These are phyloP conservation scores for Lojkania enalia DNA, from an alignment of 2,329 filamentous ascomycete genomes.

Conservation along the genomic window DNA sequence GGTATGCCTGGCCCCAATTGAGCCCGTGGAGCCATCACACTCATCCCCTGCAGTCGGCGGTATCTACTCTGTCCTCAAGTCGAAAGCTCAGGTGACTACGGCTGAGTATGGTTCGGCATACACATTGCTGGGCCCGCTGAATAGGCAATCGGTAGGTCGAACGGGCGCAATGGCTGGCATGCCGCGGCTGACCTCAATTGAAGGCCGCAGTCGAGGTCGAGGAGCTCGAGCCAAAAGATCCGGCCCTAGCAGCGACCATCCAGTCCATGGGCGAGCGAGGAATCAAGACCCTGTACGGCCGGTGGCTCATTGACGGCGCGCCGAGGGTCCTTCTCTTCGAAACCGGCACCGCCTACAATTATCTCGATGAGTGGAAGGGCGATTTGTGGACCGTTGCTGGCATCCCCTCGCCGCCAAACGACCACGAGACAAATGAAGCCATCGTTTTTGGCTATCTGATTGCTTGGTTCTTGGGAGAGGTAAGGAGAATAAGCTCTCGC, in stretches of 20 bases:
- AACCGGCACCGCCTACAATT: slow-evolving; percentile 88
- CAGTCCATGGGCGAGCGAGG: slow-evolving; percentile 91
- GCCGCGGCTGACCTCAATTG: slow-evolving; percentile 23
- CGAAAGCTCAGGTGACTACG: slow-evolving; percentile 95
- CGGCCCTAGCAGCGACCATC: slow-evolving; percentile 79
- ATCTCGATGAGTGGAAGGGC: slow-evolving; percentile 93
- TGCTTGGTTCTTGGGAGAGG: slow-evolving; percentile 97
- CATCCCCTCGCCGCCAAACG: slow-evolving; percentile 88
- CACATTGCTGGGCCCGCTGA: slow-evolving; percentile 91
- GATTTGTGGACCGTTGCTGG: slow-evolving; percentile 92
- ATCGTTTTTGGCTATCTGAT: slow-evolving; percentile 97
- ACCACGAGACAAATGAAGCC: slow-evolving; percentile 95
- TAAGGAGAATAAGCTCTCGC: slow-evolving; percentile 52
- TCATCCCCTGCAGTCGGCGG: slow-evolving; percentile 71
- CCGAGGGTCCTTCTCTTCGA: slow-evolving; percentile 93
- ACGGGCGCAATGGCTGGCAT: slow-evolving; percentile 5
- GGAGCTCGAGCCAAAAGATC: slow-evolving; percentile 81
- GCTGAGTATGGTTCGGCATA: slow-evolving; percentile 98
- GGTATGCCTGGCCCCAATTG: slow-evolving; percentile 57
- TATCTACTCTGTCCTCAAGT: slow-evolving; percentile 99
- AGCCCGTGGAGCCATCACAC: slow-evolving; percentile 9
- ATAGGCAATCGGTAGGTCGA: slow-evolving; percentile 76
- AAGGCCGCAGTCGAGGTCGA: slow-evolving; percentile 98
- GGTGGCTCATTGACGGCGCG: slow-evolving; percentile 97
- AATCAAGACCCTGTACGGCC: slow-evolving; percentile 85